These are phyloP conservation scores for Phytophthora pluvialis DNA, from an alignment of 352 stramenopile species.

Conservation along the genomic window DNA sequence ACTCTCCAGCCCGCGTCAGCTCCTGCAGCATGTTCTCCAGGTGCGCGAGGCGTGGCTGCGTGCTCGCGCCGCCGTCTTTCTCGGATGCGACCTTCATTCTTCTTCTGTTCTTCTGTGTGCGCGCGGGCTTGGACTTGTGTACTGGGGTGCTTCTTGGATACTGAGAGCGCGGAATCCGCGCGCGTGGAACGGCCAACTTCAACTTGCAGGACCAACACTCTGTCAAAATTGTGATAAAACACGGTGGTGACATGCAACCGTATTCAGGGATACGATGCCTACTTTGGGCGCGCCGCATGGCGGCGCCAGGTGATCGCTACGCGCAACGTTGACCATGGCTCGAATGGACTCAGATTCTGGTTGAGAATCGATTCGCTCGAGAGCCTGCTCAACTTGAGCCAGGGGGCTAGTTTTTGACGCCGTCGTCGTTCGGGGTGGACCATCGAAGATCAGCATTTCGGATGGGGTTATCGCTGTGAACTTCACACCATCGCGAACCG, in stretches of 20 bases:
- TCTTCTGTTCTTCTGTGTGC: conserved; percentile 2
- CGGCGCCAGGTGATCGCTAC: too few species aligned
- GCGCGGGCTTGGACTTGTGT: conserved; percentile 4
- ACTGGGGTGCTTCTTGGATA: conserved; percentile 19
- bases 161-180: conserved; percentile 7
- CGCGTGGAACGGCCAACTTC: conserved; percentile 32
- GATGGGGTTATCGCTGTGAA: neutral
- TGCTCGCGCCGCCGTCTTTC: conserved; percentile 12
- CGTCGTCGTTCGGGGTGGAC: conserved; percentile 9
- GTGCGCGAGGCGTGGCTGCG: conserved; percentile 41
- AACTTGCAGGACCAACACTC: conserved; percentile 55
- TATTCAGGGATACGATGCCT: neutral
- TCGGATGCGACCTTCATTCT: conserved; percentile 23
- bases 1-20: conserved; percentile 59
- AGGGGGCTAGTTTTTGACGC: neutral
- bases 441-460: conserved; percentile 10
- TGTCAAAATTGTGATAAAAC: conserved; percentile 9
- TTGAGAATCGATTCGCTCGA: neutral
- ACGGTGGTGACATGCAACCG: neutral
- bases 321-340: too few species aligned
- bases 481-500: conserved; percentile 2
- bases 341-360: conserved; percentile 1
- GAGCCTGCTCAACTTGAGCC: neutral
- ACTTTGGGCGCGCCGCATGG: neutral
- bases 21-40: conserved; percentile 65